These are phyloP conservation scores for Zoysia matrella DNA, from an alignment of 202 grass and related monocot species.

Conservation along the genomic window DNA sequence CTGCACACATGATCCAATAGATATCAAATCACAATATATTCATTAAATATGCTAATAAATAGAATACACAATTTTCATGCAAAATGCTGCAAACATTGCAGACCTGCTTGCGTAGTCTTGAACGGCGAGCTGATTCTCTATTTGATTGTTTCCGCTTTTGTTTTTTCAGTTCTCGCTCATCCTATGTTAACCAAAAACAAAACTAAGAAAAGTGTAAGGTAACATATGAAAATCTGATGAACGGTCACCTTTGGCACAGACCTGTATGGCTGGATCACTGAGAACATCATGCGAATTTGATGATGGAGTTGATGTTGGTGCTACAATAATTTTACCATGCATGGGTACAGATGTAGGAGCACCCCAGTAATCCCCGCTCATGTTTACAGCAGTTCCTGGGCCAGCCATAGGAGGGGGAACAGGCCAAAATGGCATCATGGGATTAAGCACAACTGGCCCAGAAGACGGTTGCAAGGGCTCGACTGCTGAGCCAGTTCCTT, in stretches of 20 bases:
- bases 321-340: conserved; percentile 53
- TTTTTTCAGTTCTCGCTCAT: conserved; percentile 64
- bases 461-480: conserved; percentile 49
- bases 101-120: conserved; percentile 70
- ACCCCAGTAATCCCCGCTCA: conserved; percentile 67
- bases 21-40: neutral
- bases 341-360: conserved; percentile 51
- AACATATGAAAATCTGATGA: conserved; percentile 3
- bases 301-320: conserved; percentile 51
- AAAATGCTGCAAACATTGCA: conserved; percentile 31
- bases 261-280: conserved; percentile 58
- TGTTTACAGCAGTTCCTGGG: conserved; percentile 50
- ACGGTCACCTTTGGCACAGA: neutral
- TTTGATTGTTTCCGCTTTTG: conserved; percentile 71
- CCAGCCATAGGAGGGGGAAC: conserved; percentile 59
- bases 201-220: conserved; percentile 14
- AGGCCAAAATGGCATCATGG: conserved; percentile 65
- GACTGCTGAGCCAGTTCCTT: conserved; percentile 47
- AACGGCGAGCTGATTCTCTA: conserved; percentile 69
- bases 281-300: conserved; percentile 61
- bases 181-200: conserved; percentile 43
- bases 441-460: conserved; percentile 63
- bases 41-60: conserved; percentile 18
- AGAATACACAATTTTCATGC: conserved; percentile 2
- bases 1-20: neutral